Evolutionary conservation across 2,329 filamentous ascomycete genomes (phyloP).

Genomic region (Ceratocystis eucalypticola): DNA sequence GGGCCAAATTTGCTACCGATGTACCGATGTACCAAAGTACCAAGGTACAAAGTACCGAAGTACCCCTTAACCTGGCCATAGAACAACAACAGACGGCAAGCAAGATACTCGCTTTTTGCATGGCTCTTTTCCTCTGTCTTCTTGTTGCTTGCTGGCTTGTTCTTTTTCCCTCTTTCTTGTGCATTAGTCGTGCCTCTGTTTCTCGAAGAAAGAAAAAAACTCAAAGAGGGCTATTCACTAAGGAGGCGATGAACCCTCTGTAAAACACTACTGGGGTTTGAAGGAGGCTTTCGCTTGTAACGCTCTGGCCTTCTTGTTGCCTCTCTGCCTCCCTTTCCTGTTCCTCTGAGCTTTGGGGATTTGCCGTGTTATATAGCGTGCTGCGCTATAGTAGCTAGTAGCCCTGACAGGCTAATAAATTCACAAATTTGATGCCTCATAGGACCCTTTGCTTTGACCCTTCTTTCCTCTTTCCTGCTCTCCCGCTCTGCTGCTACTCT

Average conservation of each 20-base stretch:
- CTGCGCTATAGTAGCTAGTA: too few relatives aligned
- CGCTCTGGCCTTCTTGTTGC: conserved; percentile 2
- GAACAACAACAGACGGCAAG: too few relatives aligned
- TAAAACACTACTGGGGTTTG: conserved; percentile 18
- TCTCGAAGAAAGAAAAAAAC: not conserved
- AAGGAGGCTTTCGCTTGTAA: conserved; percentile 14
- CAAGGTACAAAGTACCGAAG: not conserved
- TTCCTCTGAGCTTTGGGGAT: not conserved
- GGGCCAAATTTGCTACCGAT: not conserved
- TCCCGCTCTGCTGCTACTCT: not conserved
- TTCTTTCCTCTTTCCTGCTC: not conserved
- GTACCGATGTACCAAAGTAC: not conserved
- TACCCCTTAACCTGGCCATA: not conserved
- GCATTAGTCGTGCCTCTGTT: not conserved
- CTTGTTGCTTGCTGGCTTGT: not conserved
- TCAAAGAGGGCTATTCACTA: not conserved
- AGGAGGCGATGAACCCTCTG: conserved; percentile 12
- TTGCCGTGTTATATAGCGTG: too few relatives aligned
- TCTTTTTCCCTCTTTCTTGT: not conserved
- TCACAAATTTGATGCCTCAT: too few relatives aligned
- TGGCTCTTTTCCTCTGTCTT: not conserved
- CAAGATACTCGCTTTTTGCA: not conserved
- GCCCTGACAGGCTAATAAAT: too few relatives aligned
- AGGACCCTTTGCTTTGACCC: not conserved
- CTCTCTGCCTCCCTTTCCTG: not conserved